These are phyloP conservation scores for Cunninghamia lanceolata DNA, from an alignment of 75 land plant genomes.

Conservation along the genomic window DNA sequence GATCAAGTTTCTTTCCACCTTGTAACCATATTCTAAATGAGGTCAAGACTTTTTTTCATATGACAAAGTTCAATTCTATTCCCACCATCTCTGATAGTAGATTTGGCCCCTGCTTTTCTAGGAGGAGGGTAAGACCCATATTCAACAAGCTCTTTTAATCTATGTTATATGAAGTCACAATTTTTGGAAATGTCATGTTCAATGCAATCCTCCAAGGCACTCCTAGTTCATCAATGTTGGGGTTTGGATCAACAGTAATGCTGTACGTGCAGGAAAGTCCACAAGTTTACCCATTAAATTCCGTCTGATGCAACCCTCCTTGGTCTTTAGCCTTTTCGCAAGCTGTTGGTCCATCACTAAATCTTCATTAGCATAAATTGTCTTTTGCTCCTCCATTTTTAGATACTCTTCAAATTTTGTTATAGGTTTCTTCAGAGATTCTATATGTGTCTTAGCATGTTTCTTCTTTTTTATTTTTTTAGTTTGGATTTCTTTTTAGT, in stretches of 20 bases:
- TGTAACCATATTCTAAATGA: slow-evolving; percentile 94
- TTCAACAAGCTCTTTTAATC: too few relatives aligned
- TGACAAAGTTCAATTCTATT: slow-evolving; percentile 90
- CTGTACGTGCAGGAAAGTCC: slow-evolving; percentile 98
- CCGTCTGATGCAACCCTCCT: slow-evolving; percentile 98
- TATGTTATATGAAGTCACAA: too few relatives aligned
- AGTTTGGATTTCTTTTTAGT: too few relatives aligned
- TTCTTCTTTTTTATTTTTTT: too few relatives aligned
- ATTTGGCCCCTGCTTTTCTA: slow-evolving; percentile 94
- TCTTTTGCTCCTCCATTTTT: too few relatives aligned
- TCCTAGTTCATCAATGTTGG: slow-evolving; percentile 96
- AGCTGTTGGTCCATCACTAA: too few relatives aligned
- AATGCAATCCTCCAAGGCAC: slow-evolving; percentile 99
- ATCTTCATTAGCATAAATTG: too few relatives aligned
- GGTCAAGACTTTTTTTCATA: slow-evolving; percentile 94
- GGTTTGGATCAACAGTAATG: slow-evolving; percentile 97
- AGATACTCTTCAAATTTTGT: too few relatives aligned
- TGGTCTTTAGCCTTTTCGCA: slow-evolving; percentile 97
- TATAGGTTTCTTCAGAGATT: too few relatives aligned
- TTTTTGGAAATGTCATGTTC: too few relatives aligned
- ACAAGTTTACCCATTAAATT: slow-evolving; percentile 99
- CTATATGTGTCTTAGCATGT: too few relatives aligned
- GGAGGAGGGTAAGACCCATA: slow-evolving; percentile 99
- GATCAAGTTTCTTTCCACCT: slow-evolving; percentile 94
- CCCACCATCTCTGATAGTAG: slow-evolving; percentile 95